Conservation (phyloP, 2,329 filamentous ascomycete genomes). For the Clonostachys rhizophaga region DNA sequence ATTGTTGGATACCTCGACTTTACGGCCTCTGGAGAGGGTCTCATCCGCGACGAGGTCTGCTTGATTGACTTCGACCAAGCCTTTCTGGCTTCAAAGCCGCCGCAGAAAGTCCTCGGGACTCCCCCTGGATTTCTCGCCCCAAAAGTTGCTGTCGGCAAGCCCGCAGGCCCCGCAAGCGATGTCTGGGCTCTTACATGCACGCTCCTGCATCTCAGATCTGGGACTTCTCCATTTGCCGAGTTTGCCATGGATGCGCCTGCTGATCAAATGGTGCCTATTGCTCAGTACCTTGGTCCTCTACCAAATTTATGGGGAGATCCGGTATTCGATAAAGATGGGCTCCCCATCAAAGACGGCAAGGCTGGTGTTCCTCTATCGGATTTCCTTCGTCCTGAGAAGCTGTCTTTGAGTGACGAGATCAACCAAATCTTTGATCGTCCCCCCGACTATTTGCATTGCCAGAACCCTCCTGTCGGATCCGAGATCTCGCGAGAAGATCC, state of each 20-base stretch:
- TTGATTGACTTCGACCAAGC: constrained; percentile 1
- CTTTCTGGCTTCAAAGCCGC: background rate
- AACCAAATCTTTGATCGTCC: background rate
- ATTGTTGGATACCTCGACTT: background rate
- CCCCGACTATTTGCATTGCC: background rate
- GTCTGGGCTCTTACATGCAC: constrained; percentile 6
- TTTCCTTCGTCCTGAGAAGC: background rate
- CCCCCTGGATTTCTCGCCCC: background rate
- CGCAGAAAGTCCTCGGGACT: background rate
- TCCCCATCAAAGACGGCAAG: constrained; percentile 1
- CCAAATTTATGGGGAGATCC: constrained; percentile 3
- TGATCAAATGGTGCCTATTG: constrained; percentile 1
- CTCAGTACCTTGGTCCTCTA: constrained; percentile 4
- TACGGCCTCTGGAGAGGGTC: background rate
- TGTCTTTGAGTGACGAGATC: too few relatives aligned
- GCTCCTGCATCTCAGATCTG: constrained; percentile 4
- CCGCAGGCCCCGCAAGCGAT: constrained; percentile 4
- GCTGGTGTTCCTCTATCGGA: background rate
- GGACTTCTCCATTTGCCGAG: constrained; percentile 2
- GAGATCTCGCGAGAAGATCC: background rate
- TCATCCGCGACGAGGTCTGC: background rate
- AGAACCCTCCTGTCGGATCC: background rate
- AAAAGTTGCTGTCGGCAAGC: background rate
- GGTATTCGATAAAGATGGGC: constrained; percentile 4
- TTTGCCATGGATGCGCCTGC: constrained; percentile 2